phyloP scores from a whole-genome alignment of 2,329 filamentous ascomycete species.

The Alternaria dauci region DNA sequence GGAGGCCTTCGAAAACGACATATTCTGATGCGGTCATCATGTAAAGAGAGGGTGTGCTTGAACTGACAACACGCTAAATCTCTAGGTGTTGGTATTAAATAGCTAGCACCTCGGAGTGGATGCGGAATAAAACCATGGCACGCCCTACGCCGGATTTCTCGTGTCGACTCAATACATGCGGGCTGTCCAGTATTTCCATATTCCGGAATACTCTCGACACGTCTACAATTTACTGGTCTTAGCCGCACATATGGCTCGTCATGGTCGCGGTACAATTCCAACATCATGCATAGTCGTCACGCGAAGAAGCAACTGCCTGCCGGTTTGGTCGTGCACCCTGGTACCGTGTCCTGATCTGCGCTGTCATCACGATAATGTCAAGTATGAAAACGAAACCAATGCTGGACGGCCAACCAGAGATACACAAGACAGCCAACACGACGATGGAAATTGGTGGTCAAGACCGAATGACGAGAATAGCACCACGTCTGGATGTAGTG shows the following conservation, averaged over 20 bases:
- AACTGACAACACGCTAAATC: not conserved
- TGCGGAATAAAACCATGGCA: not conserved
- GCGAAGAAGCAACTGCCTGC: not conserved
- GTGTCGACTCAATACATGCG: not conserved
- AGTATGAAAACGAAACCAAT: not conserved
- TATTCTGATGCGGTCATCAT: slow-evolving; percentile 28
- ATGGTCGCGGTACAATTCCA: not conserved
- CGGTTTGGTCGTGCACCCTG: not conserved
- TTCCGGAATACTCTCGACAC: not conserved
- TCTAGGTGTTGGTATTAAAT: not conserved
- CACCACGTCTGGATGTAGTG: too few relatives aligned
- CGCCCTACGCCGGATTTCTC: not conserved
- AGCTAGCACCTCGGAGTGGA: not conserved
- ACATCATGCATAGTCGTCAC: not conserved
- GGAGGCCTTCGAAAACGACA: slow-evolving; percentile 37
- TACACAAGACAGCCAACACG: not conserved
- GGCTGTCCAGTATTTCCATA: not conserved
- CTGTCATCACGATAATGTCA: not conserved
- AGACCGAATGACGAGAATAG: not conserved
- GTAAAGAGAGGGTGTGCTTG: not conserved
- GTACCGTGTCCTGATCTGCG: not conserved
- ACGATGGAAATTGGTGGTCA: not conserved
- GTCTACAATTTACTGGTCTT: not conserved
- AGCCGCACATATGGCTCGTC: not conserved
- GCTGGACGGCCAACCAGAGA: not conserved